Conservation (phyloP, 768 basidiomycete genomes). For the Termitomyces eurrhizus region DNA sequence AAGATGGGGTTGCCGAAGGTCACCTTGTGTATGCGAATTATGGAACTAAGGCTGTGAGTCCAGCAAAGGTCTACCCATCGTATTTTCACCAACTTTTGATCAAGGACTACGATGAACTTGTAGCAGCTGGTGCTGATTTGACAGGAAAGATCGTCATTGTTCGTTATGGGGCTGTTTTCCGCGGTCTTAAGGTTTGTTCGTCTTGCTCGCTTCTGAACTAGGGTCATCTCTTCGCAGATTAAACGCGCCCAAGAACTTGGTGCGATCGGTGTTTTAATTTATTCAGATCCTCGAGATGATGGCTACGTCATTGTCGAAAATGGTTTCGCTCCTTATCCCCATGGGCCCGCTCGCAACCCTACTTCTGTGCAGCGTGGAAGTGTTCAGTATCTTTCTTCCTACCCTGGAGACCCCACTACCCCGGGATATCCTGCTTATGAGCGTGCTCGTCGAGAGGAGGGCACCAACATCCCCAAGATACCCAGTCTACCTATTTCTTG, state of each 20-base stretch:
- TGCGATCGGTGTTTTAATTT: conserved; percentile 75
- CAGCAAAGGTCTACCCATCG: background rate
- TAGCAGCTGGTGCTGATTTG: conserved; percentile 61
- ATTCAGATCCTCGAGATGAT: conserved; percentile 84
- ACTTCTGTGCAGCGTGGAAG: conserved; percentile 83
- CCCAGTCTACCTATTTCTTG: conserved; percentile 91
- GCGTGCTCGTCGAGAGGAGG: conserved; percentile 62
- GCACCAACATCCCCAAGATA: conserved; percentile 63
- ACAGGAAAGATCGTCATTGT: conserved; percentile 75
- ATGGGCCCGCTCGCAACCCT: conserved; percentile 86
- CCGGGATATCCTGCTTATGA: conserved; percentile 87
- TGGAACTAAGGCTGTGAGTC: conserved; percentile 54
- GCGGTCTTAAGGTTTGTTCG: conserved; percentile 72
- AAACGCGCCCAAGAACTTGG: conserved; percentile 83
- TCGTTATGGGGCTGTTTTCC: conserved; percentile 74
- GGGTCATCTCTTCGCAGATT: conserved; percentile 40
- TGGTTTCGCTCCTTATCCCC: conserved; percentile 74
- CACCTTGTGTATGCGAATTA: conserved; percentile 77
- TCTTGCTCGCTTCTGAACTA: conserved; percentile 11
- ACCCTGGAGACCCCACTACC: conserved; percentile 80
- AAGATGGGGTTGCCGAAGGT: conserved; percentile 70
- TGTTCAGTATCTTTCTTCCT: conserved; percentile 64
- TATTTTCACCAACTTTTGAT: background rate
- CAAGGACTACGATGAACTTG: conserved; percentile 51
- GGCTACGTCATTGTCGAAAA: conserved; percentile 73